Evolutionary conservation across 139 green algal genomes (phyloP).

Genomic region (Gonium pectorale): DNA sequence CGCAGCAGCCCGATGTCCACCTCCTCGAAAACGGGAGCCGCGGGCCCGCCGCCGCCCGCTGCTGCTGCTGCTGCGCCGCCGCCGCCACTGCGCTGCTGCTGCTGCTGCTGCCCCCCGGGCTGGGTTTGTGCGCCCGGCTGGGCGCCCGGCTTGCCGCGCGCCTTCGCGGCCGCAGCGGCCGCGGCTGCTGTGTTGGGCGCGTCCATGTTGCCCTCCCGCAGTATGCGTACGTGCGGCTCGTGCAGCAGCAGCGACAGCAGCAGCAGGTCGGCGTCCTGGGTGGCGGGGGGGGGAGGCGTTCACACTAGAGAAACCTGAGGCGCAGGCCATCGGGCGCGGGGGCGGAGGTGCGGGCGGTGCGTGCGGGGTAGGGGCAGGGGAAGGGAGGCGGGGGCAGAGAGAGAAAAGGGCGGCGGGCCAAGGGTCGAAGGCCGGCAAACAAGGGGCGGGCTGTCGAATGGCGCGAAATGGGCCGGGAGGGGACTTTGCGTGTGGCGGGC

Average conservation of each 20-base stretch:
- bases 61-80: not conserved
- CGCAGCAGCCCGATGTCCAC: constrained; percentile 79
- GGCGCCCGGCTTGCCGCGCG: not conserved
- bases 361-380: not conserved
- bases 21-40: constrained; percentile 39
- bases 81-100: constrained; percentile 21
- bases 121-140: not conserved
- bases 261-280: constrained; percentile 91
- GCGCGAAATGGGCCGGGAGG: too few species aligned
- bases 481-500: too few species aligned
- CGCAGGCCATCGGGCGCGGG: not conserved
- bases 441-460: too few species aligned
- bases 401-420: too few species aligned
- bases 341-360: not conserved
- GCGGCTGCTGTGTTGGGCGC: not conserved
- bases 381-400: not conserved
- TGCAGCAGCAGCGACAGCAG: constrained; percentile 91
- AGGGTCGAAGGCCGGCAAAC: too few species aligned
- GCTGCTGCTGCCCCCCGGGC: not conserved
- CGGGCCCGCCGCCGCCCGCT: not conserved
- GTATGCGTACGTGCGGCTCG: constrained; percentile 89
- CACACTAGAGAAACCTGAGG: too few species aligned
- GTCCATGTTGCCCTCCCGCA: constrained; percentile 73
- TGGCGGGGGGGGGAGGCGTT: not conserved
- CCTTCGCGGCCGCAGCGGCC: not conserved